phyloP scores from a whole-genome alignment of 176 grass and related monocot genomes.

The Juncus effusus region DNA sequence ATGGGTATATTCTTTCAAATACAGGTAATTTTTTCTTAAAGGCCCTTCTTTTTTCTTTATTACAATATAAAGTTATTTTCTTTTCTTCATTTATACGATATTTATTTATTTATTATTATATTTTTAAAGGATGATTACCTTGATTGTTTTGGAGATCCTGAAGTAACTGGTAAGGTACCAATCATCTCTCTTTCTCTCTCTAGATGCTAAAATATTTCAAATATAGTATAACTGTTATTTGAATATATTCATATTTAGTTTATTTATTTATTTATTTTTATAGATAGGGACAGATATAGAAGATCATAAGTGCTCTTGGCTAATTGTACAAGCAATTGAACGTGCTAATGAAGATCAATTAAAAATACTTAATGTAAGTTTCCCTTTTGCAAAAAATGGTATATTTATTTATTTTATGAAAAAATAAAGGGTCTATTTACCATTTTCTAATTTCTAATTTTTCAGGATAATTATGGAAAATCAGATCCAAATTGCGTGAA shows the following conservation, averaged over 20 bases:
- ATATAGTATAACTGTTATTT: too few species aligned
- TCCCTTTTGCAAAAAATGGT: neutral
- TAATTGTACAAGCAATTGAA: slow-evolving; percentile 67
- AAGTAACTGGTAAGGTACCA: slow-evolving; percentile 70
- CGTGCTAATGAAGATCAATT: slow-evolving; percentile 51
- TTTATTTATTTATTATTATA: slow-evolving; percentile 15
- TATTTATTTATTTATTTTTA: slow-evolving; percentile 5
- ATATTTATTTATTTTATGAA: slow-evolving; percentile 5
- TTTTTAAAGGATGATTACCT: slow-evolving; percentile 58
- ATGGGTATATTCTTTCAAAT: slow-evolving; percentile 99
- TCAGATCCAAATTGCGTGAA: slow-evolving; percentile 39
- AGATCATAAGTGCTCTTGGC: slow-evolving; percentile 76
- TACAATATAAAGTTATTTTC: neutral
- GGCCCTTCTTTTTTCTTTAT: neutral
- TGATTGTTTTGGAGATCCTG: slow-evolving; percentile 68
- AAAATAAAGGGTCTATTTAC: neutral
- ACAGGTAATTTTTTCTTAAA: slow-evolving; percentile 48
- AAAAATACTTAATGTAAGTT: slow-evolving; percentile 57
- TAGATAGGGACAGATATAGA: slow-evolving; percentile 78
- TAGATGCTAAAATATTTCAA: neutral
- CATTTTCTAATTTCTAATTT: neutral
- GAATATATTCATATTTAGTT: neutral
- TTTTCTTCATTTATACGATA: slow-evolving; percentile 17
- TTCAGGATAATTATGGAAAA: slow-evolving; percentile 65
- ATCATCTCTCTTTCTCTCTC: neutral